phyloP scores from a whole-genome alignment of 1,139 yeast species.

The Pichia sp. region DNA sequence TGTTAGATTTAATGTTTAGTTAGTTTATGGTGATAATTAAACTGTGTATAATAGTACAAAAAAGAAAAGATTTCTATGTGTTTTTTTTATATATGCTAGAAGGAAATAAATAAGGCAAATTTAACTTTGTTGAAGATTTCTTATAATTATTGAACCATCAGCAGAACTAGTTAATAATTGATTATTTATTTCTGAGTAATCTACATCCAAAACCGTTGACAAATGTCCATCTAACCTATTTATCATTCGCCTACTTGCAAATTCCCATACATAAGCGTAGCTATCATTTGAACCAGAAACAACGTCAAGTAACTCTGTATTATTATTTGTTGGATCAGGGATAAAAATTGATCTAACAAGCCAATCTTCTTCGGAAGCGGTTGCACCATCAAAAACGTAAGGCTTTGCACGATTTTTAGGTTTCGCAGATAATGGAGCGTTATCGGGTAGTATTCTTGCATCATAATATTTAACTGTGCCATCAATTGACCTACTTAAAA shows the following conservation, averaged over 20 bases:
- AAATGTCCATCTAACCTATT: constrained; percentile 53
- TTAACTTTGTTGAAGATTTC: constrained; percentile 32
- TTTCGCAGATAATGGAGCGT: constrained; percentile 13
- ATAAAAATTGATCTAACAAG: constrained; percentile 44
- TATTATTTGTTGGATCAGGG: constrained; percentile 10
- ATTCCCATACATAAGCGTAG: constrained; percentile 56
- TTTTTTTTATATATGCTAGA: no score
- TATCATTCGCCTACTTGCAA: constrained; percentile 41
- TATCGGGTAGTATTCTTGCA: constrained; percentile 34
- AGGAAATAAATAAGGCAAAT: no score
- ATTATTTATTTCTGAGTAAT: constrained; percentile 35
- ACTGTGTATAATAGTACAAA: not conserved
- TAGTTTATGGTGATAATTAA: not conserved
- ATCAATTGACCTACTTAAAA: constrained; percentile 53
- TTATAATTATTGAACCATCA: constrained; percentile 45
- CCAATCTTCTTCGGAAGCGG: constrained; percentile 48
- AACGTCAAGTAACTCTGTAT: constrained; percentile 19
- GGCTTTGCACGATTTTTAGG: constrained; percentile 37
- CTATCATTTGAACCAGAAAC: constrained; percentile 55
- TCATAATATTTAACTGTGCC: constrained; percentile 54
- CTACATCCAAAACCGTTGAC: constrained; percentile 58
- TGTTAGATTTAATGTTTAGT: constrained; percentile 18
- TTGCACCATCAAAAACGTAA: constrained; percentile 52
- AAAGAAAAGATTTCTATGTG: no score
- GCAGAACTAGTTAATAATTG: constrained; percentile 42